phyloP scores from a whole-genome alignment of 129 eudicot genomes.

The Smallanthus sonchifolius region DNA sequence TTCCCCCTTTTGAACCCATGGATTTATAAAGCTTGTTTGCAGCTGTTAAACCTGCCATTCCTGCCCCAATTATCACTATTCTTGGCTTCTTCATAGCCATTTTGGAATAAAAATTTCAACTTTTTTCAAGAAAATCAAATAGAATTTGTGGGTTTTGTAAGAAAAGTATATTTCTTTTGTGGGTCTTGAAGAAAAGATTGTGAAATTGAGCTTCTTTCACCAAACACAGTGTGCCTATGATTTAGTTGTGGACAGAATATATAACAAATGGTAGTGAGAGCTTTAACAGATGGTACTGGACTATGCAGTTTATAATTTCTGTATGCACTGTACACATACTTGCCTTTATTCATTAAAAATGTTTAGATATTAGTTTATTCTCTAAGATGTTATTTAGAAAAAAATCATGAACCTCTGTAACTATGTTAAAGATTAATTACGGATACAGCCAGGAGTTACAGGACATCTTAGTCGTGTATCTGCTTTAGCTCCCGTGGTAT shows the following conservation, averaged over 20 bases:
- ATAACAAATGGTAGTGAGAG: conserved; percentile 21
- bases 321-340: conserved; percentile 14
- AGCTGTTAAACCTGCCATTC: conserved; percentile 87
- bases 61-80: conserved; percentile 86
- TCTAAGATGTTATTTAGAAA: not conserved
- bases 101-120: conserved; percentile 2
- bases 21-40: conserved; percentile 72
- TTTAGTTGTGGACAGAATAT: conserved; percentile 24
- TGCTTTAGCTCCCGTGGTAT: not conserved
- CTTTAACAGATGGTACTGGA: conserved; percentile 8
- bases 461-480: not conserved
- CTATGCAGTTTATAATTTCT: conserved; percentile 12
- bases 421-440: no score
- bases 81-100: conserved; percentile 73
- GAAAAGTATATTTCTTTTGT: not conserved
- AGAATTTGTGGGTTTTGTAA: conserved; percentile 17
- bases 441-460: no score
- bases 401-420: no score
- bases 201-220: not conserved
- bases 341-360: not conserved
- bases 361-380: not conserved
- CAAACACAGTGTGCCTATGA: conserved; percentile 2
- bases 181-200: not conserved
- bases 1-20: conserved; percentile 31
- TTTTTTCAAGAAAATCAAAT: not conserved